These are phyloP conservation scores for button mushroom (Agaricus bisporus) DNA, from an alignment of 768 basidiomycete species.

Conservation along the genomic window DNA sequence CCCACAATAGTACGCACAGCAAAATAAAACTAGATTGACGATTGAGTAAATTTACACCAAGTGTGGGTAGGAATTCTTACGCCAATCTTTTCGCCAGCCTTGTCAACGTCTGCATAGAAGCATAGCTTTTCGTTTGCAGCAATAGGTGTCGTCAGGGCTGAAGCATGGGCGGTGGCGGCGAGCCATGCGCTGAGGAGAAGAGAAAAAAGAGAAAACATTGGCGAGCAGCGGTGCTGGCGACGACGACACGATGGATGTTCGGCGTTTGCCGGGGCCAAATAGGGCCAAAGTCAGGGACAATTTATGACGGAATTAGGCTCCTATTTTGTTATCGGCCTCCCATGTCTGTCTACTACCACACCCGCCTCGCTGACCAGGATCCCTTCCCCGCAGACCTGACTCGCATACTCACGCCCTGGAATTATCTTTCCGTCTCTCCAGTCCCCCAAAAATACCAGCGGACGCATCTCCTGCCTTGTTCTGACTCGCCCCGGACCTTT, in stretches of 20 bases:
- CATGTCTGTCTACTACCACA: slow-evolving; percentile 4
- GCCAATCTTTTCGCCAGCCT: slow-evolving; percentile 87
- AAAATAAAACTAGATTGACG: slow-evolving; percentile 80
- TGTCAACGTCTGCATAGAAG: slow-evolving; percentile 96
- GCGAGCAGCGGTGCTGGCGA: neutral
- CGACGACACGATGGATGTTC: slow-evolving; percentile 1
- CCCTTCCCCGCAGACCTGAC: neutral
- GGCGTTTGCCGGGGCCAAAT: neutral
- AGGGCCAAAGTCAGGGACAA: neutral
- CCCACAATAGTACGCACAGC: slow-evolving; percentile 51
- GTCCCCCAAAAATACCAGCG: slow-evolving; percentile 15
- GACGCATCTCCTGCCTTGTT: slow-evolving; percentile 18
- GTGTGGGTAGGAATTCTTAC: slow-evolving; percentile 35
- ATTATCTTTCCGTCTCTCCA: slow-evolving; percentile 7
- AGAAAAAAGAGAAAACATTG: slow-evolving; percentile 25
- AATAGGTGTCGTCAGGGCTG: slow-evolving; percentile 77
- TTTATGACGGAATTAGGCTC: neutral
- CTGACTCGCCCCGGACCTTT: slow-evolving; percentile 20
- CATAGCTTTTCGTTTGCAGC: slow-evolving; percentile 78
- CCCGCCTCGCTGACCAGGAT: neutral
- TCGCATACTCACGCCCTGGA: slow-evolving; percentile 9
- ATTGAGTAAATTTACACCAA: slow-evolving; percentile 8
- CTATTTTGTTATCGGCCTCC: slow-evolving; percentile 3
- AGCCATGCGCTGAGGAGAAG: slow-evolving; percentile 31
- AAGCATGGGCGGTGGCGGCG: slow-evolving; percentile 33